Percentiles rank a stretch among this genome's conserved stretches.
Conservation (phyloP, 257 asterid genomes). For the Scutellaria barbata region DNA sequence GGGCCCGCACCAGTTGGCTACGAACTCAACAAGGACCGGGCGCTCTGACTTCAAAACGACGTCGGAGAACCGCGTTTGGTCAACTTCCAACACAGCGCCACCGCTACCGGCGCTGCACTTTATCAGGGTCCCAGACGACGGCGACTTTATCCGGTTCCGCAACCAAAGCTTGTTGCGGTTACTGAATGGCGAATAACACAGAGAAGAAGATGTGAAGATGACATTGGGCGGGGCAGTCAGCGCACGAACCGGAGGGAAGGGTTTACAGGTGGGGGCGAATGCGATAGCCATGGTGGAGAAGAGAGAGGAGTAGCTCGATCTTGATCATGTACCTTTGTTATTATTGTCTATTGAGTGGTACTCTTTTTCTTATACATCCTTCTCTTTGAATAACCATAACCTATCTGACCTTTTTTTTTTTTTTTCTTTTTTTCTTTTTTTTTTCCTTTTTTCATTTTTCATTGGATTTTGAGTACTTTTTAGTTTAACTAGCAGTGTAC, state of each 20-base stretch:
- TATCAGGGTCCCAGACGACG: slow-evolving; percentile 34
- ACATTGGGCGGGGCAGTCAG: slow-evolving; percentile 6
- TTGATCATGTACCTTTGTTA: not conserved
- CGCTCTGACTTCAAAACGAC: slow-evolving; percentile 75
- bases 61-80: slow-evolving; percentile 58
- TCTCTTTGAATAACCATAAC: not conserved
- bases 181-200: slow-evolving; percentile 26
- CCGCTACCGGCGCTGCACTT: slow-evolving; percentile 48
- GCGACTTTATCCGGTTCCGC: slow-evolving; percentile 36
- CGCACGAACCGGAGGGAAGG: slow-evolving; percentile 42
- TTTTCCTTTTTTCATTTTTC: too few species aligned
- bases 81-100: slow-evolving; percentile 55
- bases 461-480: too few species aligned
- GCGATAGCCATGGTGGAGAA: slow-evolving; percentile 41
- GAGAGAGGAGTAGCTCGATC: slow-evolving; percentile 1
- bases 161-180: slow-evolving; percentile 25
- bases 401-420: too few species aligned
- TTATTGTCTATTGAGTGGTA: slow-evolving; percentile 22
- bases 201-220: slow-evolving; percentile 14
- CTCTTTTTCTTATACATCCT: slow-evolving; percentile 22
- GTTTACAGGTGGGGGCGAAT: slow-evolving; percentile 33
- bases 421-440: too few species aligned
- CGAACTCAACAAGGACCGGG: slow-evolving; percentile 88
- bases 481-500: too few species aligned
- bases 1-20: slow-evolving; percentile 94